These are phyloP conservation scores for Dalechampia spathulata DNA, from an alignment of 441 rosid species.

Conservation along the genomic window DNA sequence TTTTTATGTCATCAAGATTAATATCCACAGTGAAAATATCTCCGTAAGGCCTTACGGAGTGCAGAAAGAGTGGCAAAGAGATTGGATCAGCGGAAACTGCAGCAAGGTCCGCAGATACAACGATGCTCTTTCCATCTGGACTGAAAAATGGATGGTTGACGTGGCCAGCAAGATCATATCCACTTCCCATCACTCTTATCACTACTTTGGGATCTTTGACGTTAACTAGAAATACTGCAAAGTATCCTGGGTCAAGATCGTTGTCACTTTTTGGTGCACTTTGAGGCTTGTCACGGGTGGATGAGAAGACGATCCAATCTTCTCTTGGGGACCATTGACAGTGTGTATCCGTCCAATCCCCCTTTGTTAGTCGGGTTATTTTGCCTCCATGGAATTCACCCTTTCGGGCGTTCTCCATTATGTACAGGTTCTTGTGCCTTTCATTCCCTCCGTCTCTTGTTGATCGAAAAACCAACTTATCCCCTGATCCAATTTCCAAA, in stretches of 20 bases:
- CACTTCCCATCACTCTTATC: constrained; percentile 3
- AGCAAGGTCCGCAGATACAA: constrained; percentile 4
- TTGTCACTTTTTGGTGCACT: constrained; percentile 2
- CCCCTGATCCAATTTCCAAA: neutral
- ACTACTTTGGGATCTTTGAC: constrained; percentile 1
- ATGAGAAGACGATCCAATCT: constrained; percentile 4
- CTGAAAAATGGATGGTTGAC: constrained; percentile 3
- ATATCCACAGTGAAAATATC: neutral
- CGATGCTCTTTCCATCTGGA: neutral
- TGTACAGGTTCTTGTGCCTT: constrained; percentile 1
- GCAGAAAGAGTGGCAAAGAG: neutral
- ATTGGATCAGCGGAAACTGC: constrained; percentile 2
- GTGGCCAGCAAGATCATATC: constrained; percentile 2
- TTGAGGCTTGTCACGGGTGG: neutral
- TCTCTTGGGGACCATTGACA: neutral
- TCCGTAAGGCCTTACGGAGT: constrained; percentile 4
- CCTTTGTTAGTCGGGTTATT: neutral
- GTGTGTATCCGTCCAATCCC: constrained; percentile 2
- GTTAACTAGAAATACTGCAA: neutral
- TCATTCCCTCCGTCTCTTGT: neutral
- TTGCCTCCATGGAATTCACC: neutral
- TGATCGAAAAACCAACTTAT: constrained; percentile 1
- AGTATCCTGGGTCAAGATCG: constrained; percentile 4
- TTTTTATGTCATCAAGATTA: neutral
- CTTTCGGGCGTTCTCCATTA: neutral